These are phyloP conservation scores for Neonectria punicea DNA, from an alignment of 2,329 filamentous ascomycete species.

Conservation along the genomic window DNA sequence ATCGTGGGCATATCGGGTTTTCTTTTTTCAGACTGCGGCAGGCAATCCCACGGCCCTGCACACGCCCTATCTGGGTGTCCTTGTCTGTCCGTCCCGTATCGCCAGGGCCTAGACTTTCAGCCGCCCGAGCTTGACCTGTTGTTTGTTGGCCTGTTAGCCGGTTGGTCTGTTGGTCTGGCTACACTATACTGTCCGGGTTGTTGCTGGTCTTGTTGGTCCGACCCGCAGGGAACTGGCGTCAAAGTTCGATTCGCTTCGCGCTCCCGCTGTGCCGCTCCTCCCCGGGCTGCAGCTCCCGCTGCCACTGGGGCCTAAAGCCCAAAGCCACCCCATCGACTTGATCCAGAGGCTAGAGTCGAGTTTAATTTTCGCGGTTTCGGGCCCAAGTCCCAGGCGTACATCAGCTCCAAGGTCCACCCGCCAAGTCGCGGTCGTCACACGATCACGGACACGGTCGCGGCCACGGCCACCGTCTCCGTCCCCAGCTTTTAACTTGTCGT, in stretches of 20 bases:
- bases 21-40: slow-evolving; percentile 11
- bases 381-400: slow-evolving; percentile 22
- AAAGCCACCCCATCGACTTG: slow-evolving; percentile 21
- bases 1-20: not conserved
- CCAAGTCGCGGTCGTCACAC: slow-evolving; percentile 11
- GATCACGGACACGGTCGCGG: slow-evolving; percentile 16
- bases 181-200: not conserved
- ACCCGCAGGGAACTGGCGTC: slow-evolving; percentile 27
- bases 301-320: slow-evolving; percentile 19
- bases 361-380: slow-evolving; percentile 18
- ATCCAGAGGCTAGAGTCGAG: slow-evolving; percentile 23
- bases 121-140: not conserved
- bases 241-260: slow-evolving; percentile 19
- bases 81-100: slow-evolving; percentile 1
- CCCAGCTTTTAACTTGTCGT: not conserved
- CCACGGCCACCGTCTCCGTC: not conserved
- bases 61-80: slow-evolving; percentile 20
- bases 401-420: slow-evolving; percentile 22
- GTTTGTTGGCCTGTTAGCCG: not conserved
- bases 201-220: slow-evolving; percentile 7
- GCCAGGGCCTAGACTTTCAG: not conserved
- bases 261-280: slow-evolving; percentile 20
- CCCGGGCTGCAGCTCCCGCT: slow-evolving; percentile 27
- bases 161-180: not conserved
- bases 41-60: slow-evolving; percentile 34